phyloP scores from a whole-genome alignment of 768 basidiomycete species.

The Lactarius hengduanensis region DNA sequence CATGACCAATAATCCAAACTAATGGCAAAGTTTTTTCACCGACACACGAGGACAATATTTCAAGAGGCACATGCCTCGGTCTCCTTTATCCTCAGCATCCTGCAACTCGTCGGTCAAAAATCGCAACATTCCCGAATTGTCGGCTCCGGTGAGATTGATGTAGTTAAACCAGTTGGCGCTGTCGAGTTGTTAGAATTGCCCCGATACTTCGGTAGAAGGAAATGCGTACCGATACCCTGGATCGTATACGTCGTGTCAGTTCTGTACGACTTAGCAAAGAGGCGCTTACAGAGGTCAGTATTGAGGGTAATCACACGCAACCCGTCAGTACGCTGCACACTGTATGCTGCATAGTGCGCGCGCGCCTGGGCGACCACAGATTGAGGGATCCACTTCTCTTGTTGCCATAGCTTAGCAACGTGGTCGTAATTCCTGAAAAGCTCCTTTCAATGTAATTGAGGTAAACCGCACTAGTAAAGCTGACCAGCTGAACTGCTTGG shows the following conservation, averaged over 20 bases:
- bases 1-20: conserved; percentile 58
- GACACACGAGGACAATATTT: neutral
- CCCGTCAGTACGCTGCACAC: conserved; percentile 63
- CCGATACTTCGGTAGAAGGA: neutral
- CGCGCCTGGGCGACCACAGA: conserved; percentile 55
- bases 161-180: conserved; percentile 75
- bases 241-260: conserved; percentile 2
- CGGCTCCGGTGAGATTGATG: conserved; percentile 67
- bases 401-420: conserved; percentile 65
- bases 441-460: neutral
- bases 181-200: conserved; percentile 7
- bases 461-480: conserved; percentile 15
- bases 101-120: conserved; percentile 79
- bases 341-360: conserved; percentile 71
- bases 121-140: conserved; percentile 72
- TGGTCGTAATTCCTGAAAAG: conserved; percentile 71
- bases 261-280: conserved; percentile 14
- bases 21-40: conserved; percentile 26
- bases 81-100: conserved; percentile 72
- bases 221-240: conserved; percentile 33
- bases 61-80: conserved; percentile 48
- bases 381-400: conserved; percentile 66
- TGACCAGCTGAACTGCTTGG: conserved; percentile 65
- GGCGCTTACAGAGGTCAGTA: conserved; percentile 68
- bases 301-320: conserved; percentile 72